A percentile compares a stretch with the other conserved stretches of the same genome.
Evolutionary conservation across 2,329 filamentous ascomycete genomes (phyloP).

Genomic region (Bipolaris sorokiniana): DNA sequence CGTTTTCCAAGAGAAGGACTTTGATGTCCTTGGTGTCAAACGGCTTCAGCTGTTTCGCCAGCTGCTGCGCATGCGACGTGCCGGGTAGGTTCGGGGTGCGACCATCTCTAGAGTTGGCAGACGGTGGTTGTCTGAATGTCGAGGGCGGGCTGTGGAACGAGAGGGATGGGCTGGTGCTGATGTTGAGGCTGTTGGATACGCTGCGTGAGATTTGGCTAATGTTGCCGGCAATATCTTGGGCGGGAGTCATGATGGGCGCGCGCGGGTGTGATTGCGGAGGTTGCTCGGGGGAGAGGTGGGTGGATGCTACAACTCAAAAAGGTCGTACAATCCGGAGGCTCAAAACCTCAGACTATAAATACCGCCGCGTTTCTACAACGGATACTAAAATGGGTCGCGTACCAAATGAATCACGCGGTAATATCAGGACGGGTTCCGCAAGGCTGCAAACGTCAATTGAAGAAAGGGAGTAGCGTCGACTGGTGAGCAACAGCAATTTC

Average conservation of each 20-base stretch:
- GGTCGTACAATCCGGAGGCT: constrained; percentile 22
- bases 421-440: constrained; percentile 7
- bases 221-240: constrained; percentile 46
- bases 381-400: not conserved
- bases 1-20: constrained; percentile 92
- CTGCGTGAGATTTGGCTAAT: constrained; percentile 50
- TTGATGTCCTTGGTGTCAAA: constrained; percentile 97
- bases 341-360: constrained; percentile 6
- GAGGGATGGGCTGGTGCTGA: constrained; percentile 76
- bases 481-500: constrained; percentile 23
- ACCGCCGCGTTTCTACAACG: not conserved
- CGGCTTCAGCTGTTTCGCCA: constrained; percentile 82
- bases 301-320: constrained; percentile 28
- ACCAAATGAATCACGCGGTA: constrained; percentile 12
- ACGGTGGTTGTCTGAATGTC: constrained; percentile 55
- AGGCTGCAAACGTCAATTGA: constrained; percentile 19
- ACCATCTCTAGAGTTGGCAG: constrained; percentile 47
- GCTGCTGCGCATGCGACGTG: constrained; percentile 42
- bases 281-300: constrained; percentile 21
- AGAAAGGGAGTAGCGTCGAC: constrained; percentile 20
- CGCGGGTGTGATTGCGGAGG: constrained; percentile 26
- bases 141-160: constrained; percentile 76
- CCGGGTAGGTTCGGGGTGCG: constrained; percentile 38
- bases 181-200: constrained; percentile 66
- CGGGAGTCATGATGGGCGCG: constrained; percentile 42